Evolutionary conservation across 345 rosid species (phyloP), one percentile per base, ranked within the genome.

Genomic region (Adansonia digitata): DNA sequence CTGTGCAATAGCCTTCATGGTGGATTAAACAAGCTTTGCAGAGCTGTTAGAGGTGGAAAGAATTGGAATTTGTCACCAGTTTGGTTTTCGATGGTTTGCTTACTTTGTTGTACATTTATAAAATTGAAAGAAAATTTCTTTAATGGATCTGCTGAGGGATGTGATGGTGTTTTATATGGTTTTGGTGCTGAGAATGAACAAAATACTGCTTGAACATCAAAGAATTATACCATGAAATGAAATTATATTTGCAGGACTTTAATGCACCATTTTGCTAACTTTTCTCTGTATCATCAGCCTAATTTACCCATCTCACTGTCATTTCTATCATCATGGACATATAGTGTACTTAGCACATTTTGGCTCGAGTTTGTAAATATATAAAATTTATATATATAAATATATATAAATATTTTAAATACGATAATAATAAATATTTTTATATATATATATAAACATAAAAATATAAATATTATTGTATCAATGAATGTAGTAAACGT

Each of bases 31-130:
- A 92, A 87, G 76, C 84, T n/a, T 92, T 29, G 97, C 97, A 0
- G 91, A 85, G 86, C 46, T 84, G 77, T 82, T 90, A 79, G 89
- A 82, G 12, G 90, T 92, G 68, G 88, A 88, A 82, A 74, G 94
- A 76, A 82, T 92, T 12, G 94, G 97, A 49, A 75, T 84, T 49
- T 85, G 90, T 77, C 97, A 92, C 69, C 97, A 88, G 77, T 94
- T 93, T 2, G 94, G 94, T n/a, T 65, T 92, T 93, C 0, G 97
- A 92, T 84, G 90, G 93, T 78, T 85, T 90, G 86, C 89, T 90
- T 49, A 92, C 97, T n/a, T 34, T 86, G 86, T 29, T 90, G 87
- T 82, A 85, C 94, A 77, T 92, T 90, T 84, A 84, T 79, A 88
- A 90, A 86, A 77, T 53, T 92, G 68, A 89, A 88, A 79, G 94